phyloP scores from a whole-genome alignment of 129 eudicot species.

The Apium graveolens region DNA sequence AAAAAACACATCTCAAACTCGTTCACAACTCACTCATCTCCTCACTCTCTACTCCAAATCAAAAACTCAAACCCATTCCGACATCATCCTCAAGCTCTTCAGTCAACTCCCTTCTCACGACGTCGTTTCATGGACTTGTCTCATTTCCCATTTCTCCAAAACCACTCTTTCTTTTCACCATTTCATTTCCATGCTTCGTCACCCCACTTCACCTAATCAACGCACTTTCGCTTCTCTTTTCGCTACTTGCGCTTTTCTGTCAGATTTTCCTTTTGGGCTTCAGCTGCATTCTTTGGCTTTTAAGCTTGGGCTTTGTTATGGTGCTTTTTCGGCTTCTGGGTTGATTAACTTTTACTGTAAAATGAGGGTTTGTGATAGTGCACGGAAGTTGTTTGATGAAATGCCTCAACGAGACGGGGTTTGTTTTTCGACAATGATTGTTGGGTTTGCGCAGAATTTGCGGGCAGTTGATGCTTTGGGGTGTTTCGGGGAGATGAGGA shows the following conservation, averaged over 20 bases:
- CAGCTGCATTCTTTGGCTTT: constrained; percentile 52
- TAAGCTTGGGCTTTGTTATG: constrained; percentile 29
- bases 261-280: constrained; percentile 32
- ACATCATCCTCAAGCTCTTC: constrained; percentile 40
- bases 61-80: neutral
- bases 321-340: constrained; percentile 53
- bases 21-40: constrained; percentile 44
- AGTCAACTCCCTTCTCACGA: constrained; percentile 56
- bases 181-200: constrained; percentile 77
- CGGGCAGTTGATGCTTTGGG: constrained; percentile 54
- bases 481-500: constrained; percentile 51
- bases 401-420: constrained; percentile 45
- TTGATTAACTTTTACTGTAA: constrained; percentile 52
- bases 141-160: constrained; percentile 61
- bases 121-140: constrained; percentile 77
- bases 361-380: constrained; percentile 23
- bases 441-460: constrained; percentile 57
- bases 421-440: constrained; percentile 62
- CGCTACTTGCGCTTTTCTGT: constrained; percentile 47
- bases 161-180: constrained; percentile 33
- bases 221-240: constrained; percentile 55
- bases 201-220: constrained; percentile 62
- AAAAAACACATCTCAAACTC: constrained; percentile 9
- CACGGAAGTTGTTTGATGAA: constrained; percentile 70
- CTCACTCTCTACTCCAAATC: constrained; percentile 66